These are phyloP conservation scores for Talaromyces sp. DNA, from an alignment of 2,329 filamentous ascomycete genomes.

Conservation along the genomic window DNA sequence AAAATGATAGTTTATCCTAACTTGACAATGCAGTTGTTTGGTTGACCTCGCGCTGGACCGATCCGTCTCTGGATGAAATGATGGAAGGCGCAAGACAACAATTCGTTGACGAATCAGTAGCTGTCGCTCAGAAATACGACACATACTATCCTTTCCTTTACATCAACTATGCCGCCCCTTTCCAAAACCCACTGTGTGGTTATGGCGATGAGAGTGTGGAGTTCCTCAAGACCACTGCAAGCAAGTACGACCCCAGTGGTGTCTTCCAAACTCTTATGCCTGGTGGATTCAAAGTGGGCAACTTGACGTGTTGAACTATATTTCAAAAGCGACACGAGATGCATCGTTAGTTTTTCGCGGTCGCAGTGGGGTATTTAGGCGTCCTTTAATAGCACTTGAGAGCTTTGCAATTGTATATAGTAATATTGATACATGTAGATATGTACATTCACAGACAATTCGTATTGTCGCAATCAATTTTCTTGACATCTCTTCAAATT, in stretches of 20 bases:
- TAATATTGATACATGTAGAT: not conserved
- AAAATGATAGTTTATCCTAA: not conserved
- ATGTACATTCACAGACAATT: not conserved
- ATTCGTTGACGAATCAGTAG: not conserved
- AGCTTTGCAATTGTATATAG: not conserved
- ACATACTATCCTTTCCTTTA: slow-evolving; percentile 27
- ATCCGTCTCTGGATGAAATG: not conserved
- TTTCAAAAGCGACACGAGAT: not conserved
- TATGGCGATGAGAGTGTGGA: slow-evolving; percentile 40
- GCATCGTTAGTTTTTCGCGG: not conserved
- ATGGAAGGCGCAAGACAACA: not conserved
- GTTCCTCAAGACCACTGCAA: slow-evolving; percentile 18
- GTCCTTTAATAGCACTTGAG: not conserved
- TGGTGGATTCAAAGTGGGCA: slow-evolving; percentile 24
- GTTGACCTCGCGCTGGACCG: not conserved
- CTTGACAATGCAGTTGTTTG: not conserved
- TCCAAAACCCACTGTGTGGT: slow-evolving; percentile 38
- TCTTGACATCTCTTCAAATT: not conserved
- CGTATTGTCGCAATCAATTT: not conserved
- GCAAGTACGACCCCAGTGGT: slow-evolving; percentile 21
- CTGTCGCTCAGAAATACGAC: not conserved
- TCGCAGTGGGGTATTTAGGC: not conserved
- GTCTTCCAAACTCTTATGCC: slow-evolving; percentile 25
- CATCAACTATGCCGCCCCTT: slow-evolving; percentile 44
- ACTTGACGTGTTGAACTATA: not conserved